These are phyloP conservation scores for Cornus suecica DNA, from an alignment of 148 eudicot species.

Conservation along the genomic window DNA sequence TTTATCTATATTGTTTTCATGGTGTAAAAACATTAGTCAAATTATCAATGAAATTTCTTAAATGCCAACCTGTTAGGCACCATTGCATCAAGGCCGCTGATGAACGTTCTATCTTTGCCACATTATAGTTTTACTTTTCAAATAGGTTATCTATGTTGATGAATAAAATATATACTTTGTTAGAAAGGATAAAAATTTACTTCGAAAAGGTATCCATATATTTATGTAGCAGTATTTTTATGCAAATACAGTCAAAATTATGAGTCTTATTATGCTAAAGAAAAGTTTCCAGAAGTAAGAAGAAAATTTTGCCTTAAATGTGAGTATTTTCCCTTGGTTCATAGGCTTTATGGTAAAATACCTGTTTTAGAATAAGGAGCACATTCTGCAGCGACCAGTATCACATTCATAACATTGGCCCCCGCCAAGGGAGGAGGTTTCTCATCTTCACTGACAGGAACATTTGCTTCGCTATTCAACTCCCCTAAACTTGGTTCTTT, in stretches of 20 bases:
- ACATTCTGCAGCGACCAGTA: conserved; percentile 93
- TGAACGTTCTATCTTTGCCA: not conserved
- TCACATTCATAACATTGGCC: conserved; percentile 83
- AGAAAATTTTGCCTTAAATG: not conserved
- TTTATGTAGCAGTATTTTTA: not conserved
- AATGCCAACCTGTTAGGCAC: not conserved
- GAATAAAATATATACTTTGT: too few relatives aligned
- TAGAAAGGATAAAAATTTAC: not conserved
- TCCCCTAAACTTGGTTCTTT: conserved; percentile 32
- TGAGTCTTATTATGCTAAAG: not conserved
- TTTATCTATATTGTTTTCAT: too few relatives aligned
- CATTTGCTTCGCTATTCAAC: conserved; percentile 24
- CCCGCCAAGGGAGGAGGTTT: conserved; percentile 92
- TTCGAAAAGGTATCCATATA: not conserved
- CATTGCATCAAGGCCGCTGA: not conserved
- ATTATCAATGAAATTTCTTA: too few relatives aligned
- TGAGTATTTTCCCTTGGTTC: not conserved
- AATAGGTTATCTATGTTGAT: too few relatives aligned
- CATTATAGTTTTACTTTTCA: not conserved
- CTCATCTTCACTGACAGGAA: conserved; percentile 42
- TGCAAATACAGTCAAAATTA: not conserved
- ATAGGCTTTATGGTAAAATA: conserved; percentile 12
- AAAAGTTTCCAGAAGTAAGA: not conserved
- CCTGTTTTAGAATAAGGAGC: conserved; percentile 93
- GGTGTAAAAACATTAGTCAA: too few relatives aligned